Base-by-base conservation (phyloP, 352 stramenopile genomes). In the Pythium plurisporium region DNA sequence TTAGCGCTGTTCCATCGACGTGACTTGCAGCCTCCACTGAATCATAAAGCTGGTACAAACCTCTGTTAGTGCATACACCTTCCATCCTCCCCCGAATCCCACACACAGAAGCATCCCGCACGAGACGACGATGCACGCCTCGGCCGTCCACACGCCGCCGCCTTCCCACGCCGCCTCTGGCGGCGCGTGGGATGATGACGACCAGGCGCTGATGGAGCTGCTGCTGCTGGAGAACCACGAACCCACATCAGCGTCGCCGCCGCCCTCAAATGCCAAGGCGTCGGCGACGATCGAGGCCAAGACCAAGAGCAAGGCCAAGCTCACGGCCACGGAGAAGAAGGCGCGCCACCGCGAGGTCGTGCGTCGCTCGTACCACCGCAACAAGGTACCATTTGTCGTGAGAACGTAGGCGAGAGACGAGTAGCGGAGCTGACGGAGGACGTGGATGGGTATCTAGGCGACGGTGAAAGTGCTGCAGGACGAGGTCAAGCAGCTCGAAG, bases 361-460 rank as follows among this genome's bases (percentile, higher is more conserved):
- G 2, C 72, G 77, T 22, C 80, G 80, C n/a, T 83, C 80, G 7
- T 90, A 90, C 48, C 77, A 90, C 30, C 73, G 80, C 41, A 90
- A 81, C 53, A 90, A 90, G 66, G 79, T 86, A 41, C 7, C 23
- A 50, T 11, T 45, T 17, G 20, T 23, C 25, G 14, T n/a, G 22
- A 22, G 5, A 5, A 30, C 23, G 5, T 19, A 17, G 3, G 23
- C 9, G 8, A 6, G 5, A 49, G 3, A 23, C 20, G 45, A 38
- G 36, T n/a, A 42, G 2, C 36, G 36, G 22, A 22, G 8, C 17
- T 42, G 34, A 43, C 25, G 37, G 38, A 17, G 22, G 15, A 7
- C 3, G 30, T 50, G 12, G n/a, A n/a, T n/a, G n/a, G n/a, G n/a
- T n/a, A n/a, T n/a, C 17, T 22, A 89, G 79, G 73, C 70, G 40